Percentiles rank a stretch among this genome's conserved stretches.
Evolutionary conservation across 2,329 filamentous ascomycete genomes (phyloP).

Genomic region (Epichloe festucae): DNA sequence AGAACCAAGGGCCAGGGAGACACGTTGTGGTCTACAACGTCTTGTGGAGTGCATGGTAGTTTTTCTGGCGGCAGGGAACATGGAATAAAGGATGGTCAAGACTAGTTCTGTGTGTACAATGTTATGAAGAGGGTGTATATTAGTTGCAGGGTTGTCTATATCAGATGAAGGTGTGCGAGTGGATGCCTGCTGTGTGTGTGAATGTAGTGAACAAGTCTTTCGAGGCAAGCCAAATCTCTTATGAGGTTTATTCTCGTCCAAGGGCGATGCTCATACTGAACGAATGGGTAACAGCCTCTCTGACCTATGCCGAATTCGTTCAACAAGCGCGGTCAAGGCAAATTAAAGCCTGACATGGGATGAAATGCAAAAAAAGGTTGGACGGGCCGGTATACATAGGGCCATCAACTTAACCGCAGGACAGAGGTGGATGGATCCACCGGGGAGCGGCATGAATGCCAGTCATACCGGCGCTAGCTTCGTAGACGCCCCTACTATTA

Average conservation of each 20-base stretch:
- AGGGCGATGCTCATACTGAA: neutral
- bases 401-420: neutral
- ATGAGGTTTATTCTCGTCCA: too few species aligned
- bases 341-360: constrained; percentile 1
- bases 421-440: constrained; percentile 1
- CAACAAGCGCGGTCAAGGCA: neutral
- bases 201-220: neutral
- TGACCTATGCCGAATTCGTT: neutral
- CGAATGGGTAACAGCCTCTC: neutral
- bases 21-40: constrained; percentile 11
- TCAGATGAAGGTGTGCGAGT: constrained; percentile 7
- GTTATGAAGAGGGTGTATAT: constrained; percentile 12
- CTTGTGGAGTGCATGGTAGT: constrained; percentile 6
- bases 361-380: constrained; percentile 1
- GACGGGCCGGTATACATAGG: neutral
- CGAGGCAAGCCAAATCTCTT: neutral
- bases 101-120: constrained; percentile 11
- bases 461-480: constrained; percentile 1
- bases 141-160: constrained; percentile 18
- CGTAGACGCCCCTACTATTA: neutral
- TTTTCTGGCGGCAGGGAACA: constrained; percentile 3
- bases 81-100: constrained; percentile 2
- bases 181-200: neutral
- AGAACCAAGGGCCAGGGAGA: constrained; percentile 1
- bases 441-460: constrained; percentile 4